A percentile compares a stretch with the other conserved stretches of the same genome.
phyloP scores from a whole-genome alignment of 2,329 filamentous ascomycete species.

The Colletotrichum sp. region DNA sequence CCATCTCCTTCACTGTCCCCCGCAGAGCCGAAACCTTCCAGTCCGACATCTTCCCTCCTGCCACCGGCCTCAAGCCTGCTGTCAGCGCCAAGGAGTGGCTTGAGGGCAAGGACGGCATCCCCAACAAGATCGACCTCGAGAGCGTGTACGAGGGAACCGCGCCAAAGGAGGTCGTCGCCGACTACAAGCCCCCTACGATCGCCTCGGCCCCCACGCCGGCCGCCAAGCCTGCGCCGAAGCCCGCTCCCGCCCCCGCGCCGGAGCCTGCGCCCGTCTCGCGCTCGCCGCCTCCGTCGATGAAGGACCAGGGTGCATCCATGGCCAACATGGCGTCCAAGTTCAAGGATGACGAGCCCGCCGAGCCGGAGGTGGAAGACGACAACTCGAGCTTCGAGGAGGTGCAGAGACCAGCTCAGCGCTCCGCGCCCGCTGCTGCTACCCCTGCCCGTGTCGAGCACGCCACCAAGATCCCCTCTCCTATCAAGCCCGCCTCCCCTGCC shows the following conservation, averaged over 20 bases:
- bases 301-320: slow-evolving; percentile 87
- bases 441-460: slow-evolving; percentile 38
- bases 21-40: slow-evolving; percentile 94
- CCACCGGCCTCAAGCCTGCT: slow-evolving; percentile 79
- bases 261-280: slow-evolving; percentile 42
- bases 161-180: slow-evolving; percentile 75
- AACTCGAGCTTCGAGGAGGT: slow-evolving; percentile 88
- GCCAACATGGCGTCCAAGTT: slow-evolving; percentile 85
- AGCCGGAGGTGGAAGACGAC: slow-evolving; percentile 67
- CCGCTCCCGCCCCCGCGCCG: slow-evolving; percentile 55
- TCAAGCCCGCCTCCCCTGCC: slow-evolving; percentile 42
- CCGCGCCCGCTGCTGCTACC: slow-evolving; percentile 32
- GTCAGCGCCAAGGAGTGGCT: slow-evolving; percentile 86
- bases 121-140: slow-evolving; percentile 92
- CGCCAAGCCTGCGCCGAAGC: slow-evolving; percentile 55
- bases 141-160: slow-evolving; percentile 86
- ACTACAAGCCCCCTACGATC: slow-evolving; percentile 64
- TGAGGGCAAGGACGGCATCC: slow-evolving; percentile 80
- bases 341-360: slow-evolving; percentile 71
- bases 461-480: slow-evolving; percentile 48
- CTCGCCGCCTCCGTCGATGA: slow-evolving; percentile 69
- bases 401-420: slow-evolving; percentile 73
- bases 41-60: slow-evolving; percentile 94
- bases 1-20: slow-evolving; percentile 96
- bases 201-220: slow-evolving; percentile 47